Base-by-base conservation (phyloP, 2,329 filamentous ascomycete species). In the Myotisia sp. region DNA sequence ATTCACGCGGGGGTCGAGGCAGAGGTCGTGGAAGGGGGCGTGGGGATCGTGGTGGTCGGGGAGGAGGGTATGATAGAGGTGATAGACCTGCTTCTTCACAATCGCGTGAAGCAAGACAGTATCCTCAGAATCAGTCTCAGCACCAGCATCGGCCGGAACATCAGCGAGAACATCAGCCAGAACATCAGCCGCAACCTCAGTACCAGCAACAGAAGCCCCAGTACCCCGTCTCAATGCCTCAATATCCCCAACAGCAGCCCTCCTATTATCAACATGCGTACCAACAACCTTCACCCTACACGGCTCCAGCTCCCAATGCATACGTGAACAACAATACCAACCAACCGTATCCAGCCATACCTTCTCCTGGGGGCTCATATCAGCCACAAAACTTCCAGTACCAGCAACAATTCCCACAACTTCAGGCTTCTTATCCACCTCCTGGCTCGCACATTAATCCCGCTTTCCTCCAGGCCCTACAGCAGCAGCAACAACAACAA, bases 401-500 rank as follows among this genome's bases (percentile, higher is more conserved):
- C 12, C 16, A 27, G 7, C 33, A 31, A 13, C 55, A 53, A 18
- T 58, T 55, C 36, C n/a, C 56, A 32, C 56, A 57, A 36, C 58
- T 67, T 33, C 53, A 60, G 5, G 55, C 56, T 36, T 50, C 47
- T 21, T 47, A 58, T 26, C 48, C 60, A 10, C 51, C 56, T 22
- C 51, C 52, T 29, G 58, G 64, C 41, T 57, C 65, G 6, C 70
- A 70, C 43, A 63, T 74, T 39, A 75, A 74, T 42, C 72, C 72
- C 3, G 63, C 67, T 1, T 68, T 76, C 47, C 61, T 76, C 38
- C 63, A 67, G 42, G 49, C 50, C 13, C 34, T 60, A 26, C 64
- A 65, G 37, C 58, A 60, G 34, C 55, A 58, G 33, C 59, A 60
- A 39, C 56, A 54, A 18, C 49, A 52, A 24, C 47, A 47, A 20